Evolutionary conservation across 2,329 filamentous ascomycete species (phyloP), one percentile per base, ranked within the genome.

Genomic region (Exophiala oligosperma): DNA sequence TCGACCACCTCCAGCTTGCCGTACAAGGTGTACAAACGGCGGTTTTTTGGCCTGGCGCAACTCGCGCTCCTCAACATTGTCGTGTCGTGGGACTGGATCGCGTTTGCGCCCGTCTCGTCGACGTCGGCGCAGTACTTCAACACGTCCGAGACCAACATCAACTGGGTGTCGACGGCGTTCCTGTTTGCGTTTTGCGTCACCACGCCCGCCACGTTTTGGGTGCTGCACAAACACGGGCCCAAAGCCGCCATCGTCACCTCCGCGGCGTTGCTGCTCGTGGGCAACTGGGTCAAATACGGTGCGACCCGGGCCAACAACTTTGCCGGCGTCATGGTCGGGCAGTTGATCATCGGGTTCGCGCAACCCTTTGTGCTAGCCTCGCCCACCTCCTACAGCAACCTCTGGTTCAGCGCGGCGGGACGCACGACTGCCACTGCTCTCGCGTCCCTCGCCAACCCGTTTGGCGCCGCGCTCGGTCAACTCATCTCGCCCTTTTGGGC

Each of bases 71-170:
- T 97, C 75, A 99, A 97, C 72, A 88, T 97, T 56, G 85, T 97
- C 60, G 88, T 96, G 43, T 95, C 90, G 69, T 97, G 93, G 93
- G 91, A 95, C 83, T 97, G 93, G 93, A 84, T 97, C 67, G 94
- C 92, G 5, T 97, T 92, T 73, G 89, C 92, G 1, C 89, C 93
- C 41, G 87, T 96, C 32, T 91, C 91, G 1, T 83, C 83, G 35
- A 84, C 87, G 23, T 83, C 91, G 1, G 85, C 92, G 0, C 67
- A 79, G 24, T 96, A 92, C 77, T 97, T 95, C 71, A 66, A 77
- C 52, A 90, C 92, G 11, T 82, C 81, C 35, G 86, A 92, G 69
- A 86, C 84, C 14, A 83, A 84, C 32, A 88, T 97, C 75, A 97
- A 97, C 75, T 97, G 94, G 94, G 81, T 96, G 62, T 92, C 88